Evolutionary conservation across 306 rosid species (phyloP), one percentile per base, ranked within the genome.

Genomic region (Prosopis cineraria): DNA sequence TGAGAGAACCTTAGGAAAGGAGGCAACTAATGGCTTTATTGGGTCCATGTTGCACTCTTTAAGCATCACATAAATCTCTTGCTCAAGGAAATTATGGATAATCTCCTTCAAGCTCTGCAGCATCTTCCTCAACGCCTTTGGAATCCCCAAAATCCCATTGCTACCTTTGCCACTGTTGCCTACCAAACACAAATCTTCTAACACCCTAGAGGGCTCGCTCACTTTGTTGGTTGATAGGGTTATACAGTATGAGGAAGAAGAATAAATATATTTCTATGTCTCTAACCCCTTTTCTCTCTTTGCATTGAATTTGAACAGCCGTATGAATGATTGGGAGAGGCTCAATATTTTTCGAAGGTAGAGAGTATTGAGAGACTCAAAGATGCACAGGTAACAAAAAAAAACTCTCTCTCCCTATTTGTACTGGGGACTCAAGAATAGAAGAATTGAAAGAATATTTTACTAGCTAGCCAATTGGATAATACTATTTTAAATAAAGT

Each of bases 1-100:
- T 12, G 73, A 58, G 14, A 55, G 62, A 41, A 94, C 98, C 98
- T 92, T 94, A 97, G 1, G 97, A 79, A 13, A 94, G 95, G 71
- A 94, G 97, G 69, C 97, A 97, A 89, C 90, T 90, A 77, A 94
- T 93, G 45, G 98, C 92, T 88, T 94, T 97, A 76, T 94, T 87
- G 97, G 98, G 97, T 94, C 98, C 98, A 94, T 94, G 88, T 94
- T 92, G 82, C 97, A 94, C 62, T 94, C 98, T 76, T 87, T 90
- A 82, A 94, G 97, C 59, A 86, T 82, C 53, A 90, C 92, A 64
- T 94, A 94, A 97, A 94, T 94, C 98, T 94, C 98, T 78, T 78
- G 86, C 39, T 94, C 98, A 12, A 93, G 90, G 68, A 90, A 87
- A 88, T 94, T 92, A 66, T 73, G 62, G 1, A 94, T 95, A 83